Evolutionary conservation across 2,329 filamentous ascomycete genomes (phyloP), one percentile per base, ranked within the genome.

Genomic region (Arthrobotrys sinensis): DNA sequence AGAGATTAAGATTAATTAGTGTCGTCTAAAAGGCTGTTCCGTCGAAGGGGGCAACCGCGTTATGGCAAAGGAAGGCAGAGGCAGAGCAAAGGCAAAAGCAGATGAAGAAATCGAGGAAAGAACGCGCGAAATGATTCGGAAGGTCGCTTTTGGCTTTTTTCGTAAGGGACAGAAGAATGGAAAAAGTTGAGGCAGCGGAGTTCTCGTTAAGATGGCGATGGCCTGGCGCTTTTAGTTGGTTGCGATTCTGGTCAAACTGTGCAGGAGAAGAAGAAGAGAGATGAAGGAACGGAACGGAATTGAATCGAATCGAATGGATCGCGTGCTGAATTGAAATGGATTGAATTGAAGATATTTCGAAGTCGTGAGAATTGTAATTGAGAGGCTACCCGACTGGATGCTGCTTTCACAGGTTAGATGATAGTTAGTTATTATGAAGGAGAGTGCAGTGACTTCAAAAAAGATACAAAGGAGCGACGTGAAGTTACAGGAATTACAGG

Each of bases 41-140:
- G 68, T 72, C 60, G 45, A 32, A 64, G 34, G 52, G 43, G 24
- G 19, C 46, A 60, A 55, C 48, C 69, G 60, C 60, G 52, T 36
- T 19, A 38, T 10, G 36, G 36, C 36, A 38, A 38, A 38, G 36
- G 36, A 32, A 38, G 36, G 28, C 50, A 36, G 28, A 53, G 28
- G 12, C 34, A 14, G 34, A 19, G 10, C 34, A 12, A 8, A 34
- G 24, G 24, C 14, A 6, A 7, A 7, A 16, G 28, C 7, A 24
- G 14, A n/a, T n/a, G n/a, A 10, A 50, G 5, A 10, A 10, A 24
- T 12, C 6, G 34, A 8, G 32, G 21, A 21, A 36, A 21, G 40
- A 63, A 45, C 21, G 57, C 45, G 45, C 45, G 43, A 45, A 45
- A 60, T 10, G 34, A 40, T 14, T 14, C 40, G n/a, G 19, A 12